Evolutionary conservation across 768 basidiomycete species (phyloP).

Genomic region (Cystobasidium onofrii): DNA sequence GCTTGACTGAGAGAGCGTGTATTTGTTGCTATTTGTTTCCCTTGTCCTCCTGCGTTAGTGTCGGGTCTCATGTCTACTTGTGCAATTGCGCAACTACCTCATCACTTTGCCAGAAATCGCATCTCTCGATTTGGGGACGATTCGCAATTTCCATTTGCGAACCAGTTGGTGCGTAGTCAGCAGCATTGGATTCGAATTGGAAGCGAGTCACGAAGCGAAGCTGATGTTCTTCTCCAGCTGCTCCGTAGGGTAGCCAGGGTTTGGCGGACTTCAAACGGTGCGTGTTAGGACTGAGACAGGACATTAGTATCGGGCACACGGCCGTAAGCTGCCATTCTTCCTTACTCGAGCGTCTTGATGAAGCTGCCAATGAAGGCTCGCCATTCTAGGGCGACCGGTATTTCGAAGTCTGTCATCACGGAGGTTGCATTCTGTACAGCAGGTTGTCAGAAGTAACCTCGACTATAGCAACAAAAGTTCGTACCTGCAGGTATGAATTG

Average conservation of each 20-base stretch:
- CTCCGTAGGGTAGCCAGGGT: conserved; percentile 12
- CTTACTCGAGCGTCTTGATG: conserved; percentile 24
- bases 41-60: too few relatives aligned
- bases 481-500: conserved; percentile 10
- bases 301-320: neutral
- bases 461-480: neutral
- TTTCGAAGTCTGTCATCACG: conserved; percentile 21
- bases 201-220: conserved; percentile 11
- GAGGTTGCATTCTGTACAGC: conserved; percentile 15
- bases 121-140: conserved; percentile 6
- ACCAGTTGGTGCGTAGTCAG: conserved; percentile 6
- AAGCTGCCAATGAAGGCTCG: conserved; percentile 26
- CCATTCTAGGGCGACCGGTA: conserved; percentile 22
- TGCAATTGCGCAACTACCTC: conserved; percentile 12
- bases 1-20: neutral
- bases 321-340: neutral
- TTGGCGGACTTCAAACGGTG: conserved; percentile 4
- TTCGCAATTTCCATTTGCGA: conserved; percentile 10
- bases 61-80: neutral
- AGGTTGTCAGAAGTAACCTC: too few relatives aligned
- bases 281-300: conserved; percentile 13
- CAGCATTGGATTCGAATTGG: conserved; percentile 21
- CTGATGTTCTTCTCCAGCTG: conserved; percentile 8
- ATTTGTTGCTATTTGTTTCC: neutral
- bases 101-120: conserved; percentile 1